A percentile compares a stretch with the other conserved stretches of the same genome.
phyloP scores from a whole-genome alignment of 1,284 basidiomycete species.

The Tilletia caries region DNA sequence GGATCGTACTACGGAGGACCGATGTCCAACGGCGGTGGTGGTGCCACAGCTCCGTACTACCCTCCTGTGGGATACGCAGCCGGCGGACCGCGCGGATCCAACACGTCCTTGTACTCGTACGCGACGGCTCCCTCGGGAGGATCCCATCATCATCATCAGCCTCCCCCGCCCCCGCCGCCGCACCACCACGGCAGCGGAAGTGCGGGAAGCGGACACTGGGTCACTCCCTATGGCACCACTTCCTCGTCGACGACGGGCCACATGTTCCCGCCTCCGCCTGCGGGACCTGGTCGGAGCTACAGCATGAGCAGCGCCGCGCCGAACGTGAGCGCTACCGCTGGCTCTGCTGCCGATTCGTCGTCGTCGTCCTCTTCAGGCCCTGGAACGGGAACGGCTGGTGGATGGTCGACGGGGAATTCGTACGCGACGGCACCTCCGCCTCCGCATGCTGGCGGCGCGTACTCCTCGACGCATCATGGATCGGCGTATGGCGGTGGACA shows the following conservation, averaged over 20 bases:
- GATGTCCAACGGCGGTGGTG: neutral
- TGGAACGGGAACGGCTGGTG: neutral
- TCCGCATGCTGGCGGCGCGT: neutral
- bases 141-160: neutral
- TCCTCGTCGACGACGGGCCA: neutral
- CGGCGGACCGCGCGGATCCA: constrained; percentile 4
- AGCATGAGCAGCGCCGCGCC: constrained; percentile 4
- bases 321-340: neutral
- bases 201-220: neutral
- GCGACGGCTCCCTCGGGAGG: neutral
- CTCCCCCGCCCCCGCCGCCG: no score
- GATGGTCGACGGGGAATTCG: neutral
- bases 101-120: neutral
- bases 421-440: neutral
- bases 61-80: neutral
- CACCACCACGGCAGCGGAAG: no score
- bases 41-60: neutral
- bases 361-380: neutral
- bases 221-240: neutral
- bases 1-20: neutral
- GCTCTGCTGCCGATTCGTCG: neutral
- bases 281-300: neutral
- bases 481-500: neutral
- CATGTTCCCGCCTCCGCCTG: neutral
- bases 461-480: neutral